phyloP scores from a whole-genome alignment of 1,284 basidiomycete species.

The Psilocybe mexicana region DNA sequence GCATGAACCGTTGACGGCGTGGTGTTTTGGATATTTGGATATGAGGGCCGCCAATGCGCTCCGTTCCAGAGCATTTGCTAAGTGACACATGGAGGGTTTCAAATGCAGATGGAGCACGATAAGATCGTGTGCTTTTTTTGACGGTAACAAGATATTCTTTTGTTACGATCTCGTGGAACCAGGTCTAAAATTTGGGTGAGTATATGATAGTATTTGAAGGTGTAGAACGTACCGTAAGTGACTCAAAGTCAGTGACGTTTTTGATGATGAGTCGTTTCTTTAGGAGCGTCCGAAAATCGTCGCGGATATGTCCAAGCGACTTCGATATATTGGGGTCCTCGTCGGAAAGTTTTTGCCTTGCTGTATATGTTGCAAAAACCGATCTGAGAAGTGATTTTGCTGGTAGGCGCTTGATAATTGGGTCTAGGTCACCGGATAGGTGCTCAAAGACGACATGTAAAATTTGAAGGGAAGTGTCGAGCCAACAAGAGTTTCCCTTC shows the following conservation, averaged over 20 bases:
- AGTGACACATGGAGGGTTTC: slow-evolving; percentile 1
- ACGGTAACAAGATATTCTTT: neutral
- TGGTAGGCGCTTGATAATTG: neutral
- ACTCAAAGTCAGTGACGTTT: too few species aligned
- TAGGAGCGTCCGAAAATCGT: too few species aligned
- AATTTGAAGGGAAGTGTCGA: slow-evolving; percentile 22
- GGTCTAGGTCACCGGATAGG: neutral
- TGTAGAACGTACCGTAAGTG: too few species aligned
- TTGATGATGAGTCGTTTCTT: too few species aligned
- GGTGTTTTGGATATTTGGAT: slow-evolving; percentile 8
- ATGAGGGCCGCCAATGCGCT: slow-evolving; percentile 11
- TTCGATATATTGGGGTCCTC: neutral
- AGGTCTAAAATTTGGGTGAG: too few species aligned
- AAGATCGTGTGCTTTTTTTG: neutral
- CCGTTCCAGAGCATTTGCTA: slow-evolving; percentile 8
- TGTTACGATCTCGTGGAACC: neutral
- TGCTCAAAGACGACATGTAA: slow-evolving; percentile 8
- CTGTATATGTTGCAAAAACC: neutral
- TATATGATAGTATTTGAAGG: too few species aligned
- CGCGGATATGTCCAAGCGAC: too few species aligned
- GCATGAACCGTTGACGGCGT: neutral
- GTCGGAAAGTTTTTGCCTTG: neutral
- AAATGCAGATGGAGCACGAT: too few species aligned
- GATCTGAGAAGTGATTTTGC: neutral
- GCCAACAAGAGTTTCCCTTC: slow-evolving; percentile 28